These are phyloP conservation scores for Monilinia fructicola DNA, from an alignment of 2,329 filamentous ascomycete genomes.

Conservation along the genomic window DNA sequence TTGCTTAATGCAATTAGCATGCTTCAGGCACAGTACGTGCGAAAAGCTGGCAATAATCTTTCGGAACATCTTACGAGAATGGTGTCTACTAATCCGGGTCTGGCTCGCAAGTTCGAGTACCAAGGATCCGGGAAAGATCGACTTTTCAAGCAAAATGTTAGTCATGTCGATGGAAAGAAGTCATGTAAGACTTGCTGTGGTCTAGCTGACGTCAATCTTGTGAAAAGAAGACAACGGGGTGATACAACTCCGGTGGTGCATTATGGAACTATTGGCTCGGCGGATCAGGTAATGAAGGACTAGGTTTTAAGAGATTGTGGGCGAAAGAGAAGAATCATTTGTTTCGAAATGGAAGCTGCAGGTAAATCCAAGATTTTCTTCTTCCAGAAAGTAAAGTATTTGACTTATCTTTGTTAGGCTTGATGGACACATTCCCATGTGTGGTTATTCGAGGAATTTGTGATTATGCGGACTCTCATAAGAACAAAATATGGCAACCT, in stretches of 20 bases:
- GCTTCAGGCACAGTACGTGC: background rate
- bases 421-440: constrained; percentile 27
- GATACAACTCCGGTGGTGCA: constrained; percentile 43
- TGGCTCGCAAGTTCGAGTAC: constrained; percentile 18
- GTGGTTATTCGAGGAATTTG: constrained; percentile 27
- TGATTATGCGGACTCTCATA: constrained; percentile 28
- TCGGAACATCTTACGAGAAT: constrained; percentile 5
- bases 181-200: constrained; percentile 14
- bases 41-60: constrained; percentile 2
- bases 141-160: constrained; percentile 35
- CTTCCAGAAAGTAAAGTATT: background rate
- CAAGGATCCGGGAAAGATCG: constrained; percentile 32
- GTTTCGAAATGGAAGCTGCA: constrained; percentile 27
- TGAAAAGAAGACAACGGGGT: background rate
- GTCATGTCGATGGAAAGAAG: constrained; percentile 25
- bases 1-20: constrained; percentile 13
- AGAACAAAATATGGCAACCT: constrained; percentile 26
- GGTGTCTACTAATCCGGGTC: background rate
- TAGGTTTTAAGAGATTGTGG: constrained; percentile 9
- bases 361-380: constrained; percentile 7
- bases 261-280: constrained; percentile 22
- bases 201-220: constrained; percentile 8
- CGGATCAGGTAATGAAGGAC: constrained; percentile 25
- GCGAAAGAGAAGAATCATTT: constrained; percentile 16
- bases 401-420: constrained; percentile 1